phyloP scores from a whole-genome alignment of 2,329 filamentous ascomycete species.

The Talaromyces sp. region DNA sequence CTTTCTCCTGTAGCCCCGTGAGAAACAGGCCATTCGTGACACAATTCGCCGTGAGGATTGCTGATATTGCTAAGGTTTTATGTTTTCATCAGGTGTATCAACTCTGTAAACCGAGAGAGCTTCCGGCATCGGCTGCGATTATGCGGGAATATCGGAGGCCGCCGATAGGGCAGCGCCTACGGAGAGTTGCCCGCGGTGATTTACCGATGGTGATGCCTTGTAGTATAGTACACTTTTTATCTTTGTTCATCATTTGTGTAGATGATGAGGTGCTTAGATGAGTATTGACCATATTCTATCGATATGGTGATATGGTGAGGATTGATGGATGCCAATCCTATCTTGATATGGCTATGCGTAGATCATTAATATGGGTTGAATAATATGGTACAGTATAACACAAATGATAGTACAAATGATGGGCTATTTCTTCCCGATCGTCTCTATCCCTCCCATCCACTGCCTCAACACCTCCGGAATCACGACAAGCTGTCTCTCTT shows the following conservation, averaged over 20 bases:
- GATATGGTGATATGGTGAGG: background rate
- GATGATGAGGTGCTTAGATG: background rate
- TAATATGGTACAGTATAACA: background rate
- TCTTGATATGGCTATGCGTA: background rate
- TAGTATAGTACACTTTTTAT: background rate
- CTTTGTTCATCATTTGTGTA: background rate
- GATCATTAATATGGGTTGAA: background rate
- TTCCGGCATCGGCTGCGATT: constrained; percentile 12
- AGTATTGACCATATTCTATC: background rate
- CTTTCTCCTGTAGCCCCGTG: too few species aligned
- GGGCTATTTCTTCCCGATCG: constrained; percentile 50
- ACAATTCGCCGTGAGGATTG: background rate
- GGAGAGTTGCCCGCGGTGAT: background rate
- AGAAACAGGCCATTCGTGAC: background rate
- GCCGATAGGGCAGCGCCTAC: constrained; percentile 7
- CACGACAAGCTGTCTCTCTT: constrained; percentile 62
- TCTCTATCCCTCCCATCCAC: constrained; percentile 77
- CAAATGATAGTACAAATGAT: background rate
- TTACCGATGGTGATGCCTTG: too few species aligned
- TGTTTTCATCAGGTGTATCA: constrained; percentile 14
- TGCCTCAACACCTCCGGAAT: constrained; percentile 76
- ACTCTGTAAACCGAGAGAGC: background rate
- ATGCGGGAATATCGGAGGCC: constrained; percentile 16
- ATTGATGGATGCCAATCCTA: background rate
- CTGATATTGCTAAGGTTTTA: constrained; percentile 1